phyloP scores from a whole-genome alignment of 2,329 filamentous ascomycete genomes.

The Ilyonectria sp. region DNA sequence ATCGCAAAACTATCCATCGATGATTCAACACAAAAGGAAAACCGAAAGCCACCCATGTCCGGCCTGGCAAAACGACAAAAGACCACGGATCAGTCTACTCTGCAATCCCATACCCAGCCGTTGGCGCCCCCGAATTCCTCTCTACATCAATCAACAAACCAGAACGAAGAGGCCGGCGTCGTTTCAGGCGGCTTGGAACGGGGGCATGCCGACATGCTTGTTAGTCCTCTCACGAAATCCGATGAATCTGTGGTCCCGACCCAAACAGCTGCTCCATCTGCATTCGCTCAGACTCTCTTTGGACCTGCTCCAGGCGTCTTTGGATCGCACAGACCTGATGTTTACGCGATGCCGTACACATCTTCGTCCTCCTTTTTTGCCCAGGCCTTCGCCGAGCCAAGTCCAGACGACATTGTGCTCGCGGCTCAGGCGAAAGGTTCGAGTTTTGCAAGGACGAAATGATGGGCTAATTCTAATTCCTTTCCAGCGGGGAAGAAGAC shows the following conservation, averaged over 20 bases:
- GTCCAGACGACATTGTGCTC: slow-evolving; percentile 91
- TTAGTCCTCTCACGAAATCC: background rate
- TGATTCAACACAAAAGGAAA: slow-evolving; percentile 50
- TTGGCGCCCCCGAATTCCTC: slow-evolving; percentile 2
- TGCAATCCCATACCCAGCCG: slow-evolving; percentile 13
- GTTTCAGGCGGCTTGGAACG: background rate
- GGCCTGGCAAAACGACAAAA: slow-evolving; percentile 47
- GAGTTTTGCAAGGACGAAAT: slow-evolving; percentile 68
- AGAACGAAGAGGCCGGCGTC: background rate
- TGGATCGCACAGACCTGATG: slow-evolving; percentile 49
- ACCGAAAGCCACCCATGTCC: slow-evolving; percentile 31
- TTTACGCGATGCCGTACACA: slow-evolving; percentile 65
- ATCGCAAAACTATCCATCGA: slow-evolving; percentile 53
- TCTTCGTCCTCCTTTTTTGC: slow-evolving; percentile 64
- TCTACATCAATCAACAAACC: background rate
- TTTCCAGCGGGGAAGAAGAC: slow-evolving; percentile 68
- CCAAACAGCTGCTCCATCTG: slow-evolving; percentile 60
- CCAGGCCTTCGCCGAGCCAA: slow-evolving; percentile 85
- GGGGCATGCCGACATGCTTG: background rate
- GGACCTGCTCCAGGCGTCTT: slow-evolving; percentile 56
- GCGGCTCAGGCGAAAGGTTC: slow-evolving; percentile 93
- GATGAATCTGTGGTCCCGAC: slow-evolving; percentile 5
- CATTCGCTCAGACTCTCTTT: slow-evolving; percentile 70
- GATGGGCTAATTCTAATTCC: slow-evolving; percentile 68
- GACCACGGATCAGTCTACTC: slow-evolving; percentile 8